A percentile compares a stretch with the other conserved stretches of the same genome.
Evolutionary conservation across 2,329 filamentous ascomycete species (phyloP).

Genomic region (Paecilomyces variotii): DNA sequence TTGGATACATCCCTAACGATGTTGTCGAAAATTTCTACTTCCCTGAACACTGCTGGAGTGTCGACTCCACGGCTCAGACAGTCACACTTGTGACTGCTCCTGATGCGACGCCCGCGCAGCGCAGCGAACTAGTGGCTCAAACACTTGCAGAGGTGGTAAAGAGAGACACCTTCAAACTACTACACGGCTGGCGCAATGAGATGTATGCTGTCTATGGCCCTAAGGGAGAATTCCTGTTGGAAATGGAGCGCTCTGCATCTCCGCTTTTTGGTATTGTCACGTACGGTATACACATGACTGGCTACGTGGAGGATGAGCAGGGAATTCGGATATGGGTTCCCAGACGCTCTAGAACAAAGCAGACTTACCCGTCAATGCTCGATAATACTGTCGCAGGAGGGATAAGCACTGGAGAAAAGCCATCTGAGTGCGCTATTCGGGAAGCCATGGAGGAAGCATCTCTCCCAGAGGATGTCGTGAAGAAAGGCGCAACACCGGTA

Average conservation of each 20-base stretch:
- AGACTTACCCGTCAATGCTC: slow-evolving; percentile 83
- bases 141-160: slow-evolving; percentile 62
- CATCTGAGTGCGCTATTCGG: slow-evolving; percentile 73
- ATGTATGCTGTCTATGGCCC: slow-evolving; percentile 67
- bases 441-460: slow-evolving; percentile 87
- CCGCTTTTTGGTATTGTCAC: slow-evolving; percentile 67
- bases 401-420: slow-evolving; percentile 69
- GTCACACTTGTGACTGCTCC: slow-evolving; percentile 53
- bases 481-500: slow-evolving; percentile 47
- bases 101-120: slow-evolving; percentile 51
- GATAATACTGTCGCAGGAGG: slow-evolving; percentile 92
- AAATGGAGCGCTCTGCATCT: slow-evolving; percentile 67
- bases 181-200: slow-evolving; percentile 74
- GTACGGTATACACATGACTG: slow-evolving; percentile 77
- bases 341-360: slow-evolving; percentile 64
- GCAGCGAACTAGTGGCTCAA: slow-evolving; percentile 49
- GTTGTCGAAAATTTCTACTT: slow-evolving; percentile 36
- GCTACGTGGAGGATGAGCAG: slow-evolving; percentile 50
- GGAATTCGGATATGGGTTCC: slow-evolving; percentile 80
- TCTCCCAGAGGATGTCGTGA: slow-evolving; percentile 62
- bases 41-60: slow-evolving; percentile 50
- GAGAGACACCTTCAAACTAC: slow-evolving; percentile 63
- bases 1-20: slow-evolving; percentile 52
- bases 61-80: slow-evolving; percentile 54
- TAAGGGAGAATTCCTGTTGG: slow-evolving; percentile 53